Percentiles rank a stretch among this genome's conserved stretches.
These are phyloP conservation scores for Boletus insuetus DNA, from an alignment of 768 basidiomycete species.

Conservation along the genomic window DNA sequence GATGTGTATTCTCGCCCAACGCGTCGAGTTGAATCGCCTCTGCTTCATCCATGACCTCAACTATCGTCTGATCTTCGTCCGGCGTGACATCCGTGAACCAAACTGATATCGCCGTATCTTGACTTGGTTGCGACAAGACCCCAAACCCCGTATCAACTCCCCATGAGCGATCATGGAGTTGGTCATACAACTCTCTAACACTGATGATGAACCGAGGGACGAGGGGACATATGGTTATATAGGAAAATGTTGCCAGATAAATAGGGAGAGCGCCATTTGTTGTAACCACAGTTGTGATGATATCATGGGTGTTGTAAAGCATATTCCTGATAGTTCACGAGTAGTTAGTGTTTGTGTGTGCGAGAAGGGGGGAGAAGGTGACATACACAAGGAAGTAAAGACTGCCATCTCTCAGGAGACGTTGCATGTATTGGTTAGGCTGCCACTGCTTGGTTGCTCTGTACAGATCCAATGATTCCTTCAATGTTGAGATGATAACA, in stretches of 20 bases:
- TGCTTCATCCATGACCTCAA: too few species aligned
- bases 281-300: background rate
- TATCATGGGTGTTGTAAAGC: background rate
- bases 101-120: too few species aligned
- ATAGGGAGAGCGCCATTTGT: background rate
- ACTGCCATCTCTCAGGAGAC: background rate
- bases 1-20: too few species aligned
- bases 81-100: too few species aligned
- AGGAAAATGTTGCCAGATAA: background rate
- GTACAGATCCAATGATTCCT: background rate
- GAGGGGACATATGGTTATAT: background rate
- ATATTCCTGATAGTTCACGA: background rate
- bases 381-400: slow-evolving; percentile 9
- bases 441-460: slow-evolving; percentile 4
- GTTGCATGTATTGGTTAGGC: slow-evolving; percentile 2
- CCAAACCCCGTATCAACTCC: slow-evolving; percentile 9
- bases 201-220: slow-evolving; percentile 11
- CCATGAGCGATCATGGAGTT: background rate
- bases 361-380: background rate
- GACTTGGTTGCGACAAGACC: too few species aligned
- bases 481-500: background rate
- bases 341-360: too few species aligned
- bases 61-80: too few species aligned
- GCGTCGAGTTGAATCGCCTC: too few species aligned
- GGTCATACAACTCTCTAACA: background rate